Percentiles rank a stretch among this genome's conserved stretches.
These are phyloP conservation scores for Hyaloperonospora brassicae DNA, from an alignment of 352 stramenopile genomes.

Conservation along the genomic window DNA sequence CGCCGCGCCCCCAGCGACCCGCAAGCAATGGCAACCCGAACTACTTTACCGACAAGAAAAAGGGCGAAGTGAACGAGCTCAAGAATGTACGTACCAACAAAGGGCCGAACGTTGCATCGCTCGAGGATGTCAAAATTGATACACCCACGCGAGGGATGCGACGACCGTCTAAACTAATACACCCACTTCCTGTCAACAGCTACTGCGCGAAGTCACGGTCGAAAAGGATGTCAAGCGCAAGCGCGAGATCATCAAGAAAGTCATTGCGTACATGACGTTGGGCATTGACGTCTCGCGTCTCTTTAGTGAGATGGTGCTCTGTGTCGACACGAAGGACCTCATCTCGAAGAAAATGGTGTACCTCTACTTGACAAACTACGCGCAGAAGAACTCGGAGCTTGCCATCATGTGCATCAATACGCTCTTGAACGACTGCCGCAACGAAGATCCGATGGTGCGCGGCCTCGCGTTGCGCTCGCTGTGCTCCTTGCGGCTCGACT, in stretches of 20 bases:
- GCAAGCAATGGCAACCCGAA: constrained; percentile 43
- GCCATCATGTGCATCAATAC: constrained; percentile 99
- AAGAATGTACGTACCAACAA: constrained; percentile 87
- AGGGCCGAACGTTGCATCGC: too few species aligned
- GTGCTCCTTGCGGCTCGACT: constrained; percentile 93
- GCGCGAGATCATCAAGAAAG: constrained; percentile 99
- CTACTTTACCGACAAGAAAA: constrained; percentile 90
- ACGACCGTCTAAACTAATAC: not conserved
- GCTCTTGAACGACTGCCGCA: constrained; percentile 96
- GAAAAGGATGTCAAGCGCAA: constrained; percentile 96
- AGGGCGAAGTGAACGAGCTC: constrained; percentile 92
- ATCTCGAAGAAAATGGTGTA: constrained; percentile 99
- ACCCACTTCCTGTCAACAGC: constrained; percentile 24
- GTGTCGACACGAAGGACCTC: constrained; percentile 94
- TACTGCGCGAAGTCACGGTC: constrained; percentile 95
- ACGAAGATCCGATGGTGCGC: constrained; percentile 98
- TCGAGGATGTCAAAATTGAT: not conserved
- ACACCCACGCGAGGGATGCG: too few species aligned
- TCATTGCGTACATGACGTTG: constrained; percentile 99
- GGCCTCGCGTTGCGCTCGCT: constrained; percentile 95
- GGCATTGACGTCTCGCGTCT: constrained; percentile 98
- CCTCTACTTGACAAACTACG: constrained; percentile 99
- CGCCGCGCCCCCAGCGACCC: constrained; percentile 14
- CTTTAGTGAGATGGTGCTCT: constrained; percentile 99
- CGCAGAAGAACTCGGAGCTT: constrained; percentile 96